Percentiles rank a stretch among this genome's conserved stretches.
Conservation (phyloP, 495 filamentous ascomycete genomes). For the Daldinia childiae region DNA sequence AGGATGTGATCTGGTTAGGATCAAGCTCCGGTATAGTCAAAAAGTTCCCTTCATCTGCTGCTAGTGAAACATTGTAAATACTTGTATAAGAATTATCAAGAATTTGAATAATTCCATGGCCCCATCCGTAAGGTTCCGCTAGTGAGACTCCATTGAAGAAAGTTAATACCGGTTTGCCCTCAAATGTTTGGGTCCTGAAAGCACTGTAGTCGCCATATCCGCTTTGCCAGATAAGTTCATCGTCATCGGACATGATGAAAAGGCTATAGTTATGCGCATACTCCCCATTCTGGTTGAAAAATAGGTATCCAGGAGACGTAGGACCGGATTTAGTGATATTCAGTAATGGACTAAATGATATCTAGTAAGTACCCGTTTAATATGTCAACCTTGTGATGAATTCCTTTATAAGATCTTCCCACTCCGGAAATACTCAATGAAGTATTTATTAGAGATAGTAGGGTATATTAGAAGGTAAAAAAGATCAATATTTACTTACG, state of each 20-base stretch:
- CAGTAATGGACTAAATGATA: background rate
- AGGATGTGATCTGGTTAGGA: slow-evolving; percentile 23
- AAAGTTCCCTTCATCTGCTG: slow-evolving; percentile 15
- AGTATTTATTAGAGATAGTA: background rate
- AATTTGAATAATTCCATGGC: slow-evolving; percentile 57
- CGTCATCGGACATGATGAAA: slow-evolving; percentile 38
- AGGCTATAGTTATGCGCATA: slow-evolving; percentile 30
- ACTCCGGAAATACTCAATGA: background rate
- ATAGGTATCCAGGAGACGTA: slow-evolving; percentile 33
- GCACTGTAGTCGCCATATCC: slow-evolving; percentile 18
- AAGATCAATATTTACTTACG: slow-evolving; percentile 16
- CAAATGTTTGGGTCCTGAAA: slow-evolving; percentile 50
- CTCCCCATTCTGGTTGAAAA: slow-evolving; percentile 36
- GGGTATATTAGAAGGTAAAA: background rate
- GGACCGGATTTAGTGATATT: slow-evolving; percentile 28
- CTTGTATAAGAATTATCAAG: slow-evolving; percentile 61
- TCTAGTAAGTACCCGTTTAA: background rate
- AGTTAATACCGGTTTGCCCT: slow-evolving; percentile 54
- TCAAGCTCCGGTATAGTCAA: slow-evolving; percentile 28
- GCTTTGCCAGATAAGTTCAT: slow-evolving; percentile 37
- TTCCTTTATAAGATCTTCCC: background rate
- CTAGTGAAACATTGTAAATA: slow-evolving; percentile 50
- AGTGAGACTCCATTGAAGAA: slow-evolving; percentile 60
- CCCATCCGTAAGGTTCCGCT: slow-evolving; percentile 51
- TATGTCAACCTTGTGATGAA: background rate